These are phyloP conservation scores for Hygrophorus pudorinus DNA, from an alignment of 768 basidiomycete species.

Conservation along the genomic window DNA sequence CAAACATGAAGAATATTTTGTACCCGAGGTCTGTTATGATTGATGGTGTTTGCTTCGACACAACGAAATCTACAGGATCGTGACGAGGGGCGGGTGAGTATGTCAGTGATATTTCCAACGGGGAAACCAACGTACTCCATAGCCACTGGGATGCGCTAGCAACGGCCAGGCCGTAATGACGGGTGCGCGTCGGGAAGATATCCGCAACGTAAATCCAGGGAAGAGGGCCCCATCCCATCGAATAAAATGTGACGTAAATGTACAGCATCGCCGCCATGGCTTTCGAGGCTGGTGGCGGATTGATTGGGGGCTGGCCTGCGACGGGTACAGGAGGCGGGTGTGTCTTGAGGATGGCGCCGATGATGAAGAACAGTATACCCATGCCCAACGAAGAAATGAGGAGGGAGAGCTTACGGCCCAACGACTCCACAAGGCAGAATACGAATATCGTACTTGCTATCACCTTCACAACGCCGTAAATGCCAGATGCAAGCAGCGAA, in stretches of 20 bases:
- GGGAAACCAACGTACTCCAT: conserved; percentile 42
- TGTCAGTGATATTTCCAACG: background rate
- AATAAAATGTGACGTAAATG: conserved; percentile 82
- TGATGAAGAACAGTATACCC: conserved; percentile 73
- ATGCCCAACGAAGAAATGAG: conserved; percentile 71
- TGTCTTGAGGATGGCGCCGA: conserved; percentile 76
- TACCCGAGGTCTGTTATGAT: conserved; percentile 53
- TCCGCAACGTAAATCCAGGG: conserved; percentile 62
- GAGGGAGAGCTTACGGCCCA: conserved; percentile 62
- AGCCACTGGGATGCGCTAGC: conserved; percentile 79
- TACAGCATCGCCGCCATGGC: conserved; percentile 85
- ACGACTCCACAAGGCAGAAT: conserved; percentile 53
- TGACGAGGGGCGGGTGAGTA: background rate
- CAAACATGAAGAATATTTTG: conserved; percentile 75
- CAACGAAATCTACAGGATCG: conserved; percentile 56
- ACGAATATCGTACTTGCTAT: conserved; percentile 58
- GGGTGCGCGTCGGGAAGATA: conserved; percentile 79
- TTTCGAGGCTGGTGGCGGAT: conserved; percentile 47
- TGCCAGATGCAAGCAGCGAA: conserved; percentile 62
- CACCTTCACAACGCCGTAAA: conserved; percentile 61
- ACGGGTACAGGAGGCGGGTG: conserved; percentile 42
- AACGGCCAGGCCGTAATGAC: conserved; percentile 69
- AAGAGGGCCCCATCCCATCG: conserved; percentile 62
- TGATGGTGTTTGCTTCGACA: conserved; percentile 61
- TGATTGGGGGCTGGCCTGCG: conserved; percentile 17